A percentile compares a stretch with the other conserved stretches of the same genome.
These are phyloP conservation scores for Sphagnum magellanicum DNA, from an alignment of 228 moss, liverwort and hornwort species.

Conservation along the genomic window DNA sequence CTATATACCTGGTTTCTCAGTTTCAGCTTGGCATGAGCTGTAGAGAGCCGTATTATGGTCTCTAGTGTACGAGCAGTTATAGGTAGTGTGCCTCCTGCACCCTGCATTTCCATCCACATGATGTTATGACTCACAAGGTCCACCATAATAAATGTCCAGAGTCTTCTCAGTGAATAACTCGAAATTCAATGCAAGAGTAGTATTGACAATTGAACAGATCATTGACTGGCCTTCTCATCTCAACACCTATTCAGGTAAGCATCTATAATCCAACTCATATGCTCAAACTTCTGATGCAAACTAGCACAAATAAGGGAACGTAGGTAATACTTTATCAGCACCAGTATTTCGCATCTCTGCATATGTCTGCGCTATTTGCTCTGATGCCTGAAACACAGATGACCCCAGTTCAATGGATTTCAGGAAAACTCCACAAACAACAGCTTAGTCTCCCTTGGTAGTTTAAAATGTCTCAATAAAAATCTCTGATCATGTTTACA, in stretches of 20 bases:
- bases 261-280: too few species aligned
- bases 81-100: slow-evolving; percentile 82
- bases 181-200: too few species aligned
- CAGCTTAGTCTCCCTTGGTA: too few species aligned
- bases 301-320: background rate
- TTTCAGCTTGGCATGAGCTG: slow-evolving; percentile 92
- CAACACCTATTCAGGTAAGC: background rate
- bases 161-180: background rate
- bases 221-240: too few species aligned
- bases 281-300: too few species aligned
- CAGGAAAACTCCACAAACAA: too few species aligned
- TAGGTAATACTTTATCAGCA: slow-evolving; percentile 42
- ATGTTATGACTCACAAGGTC: background rate
- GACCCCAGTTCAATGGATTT: too few species aligned
- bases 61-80: slow-evolving; percentile 92
- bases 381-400: slow-evolving; percentile 57
- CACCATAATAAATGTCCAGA: background rate
- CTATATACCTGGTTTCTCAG: slow-evolving; percentile 63
- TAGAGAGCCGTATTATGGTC: slow-evolving; percentile 91
- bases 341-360: slow-evolving; percentile 83
- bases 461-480: too few species aligned
- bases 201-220: too few species aligned
- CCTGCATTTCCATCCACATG: background rate
- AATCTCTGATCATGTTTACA: background rate
- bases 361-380: slow-evolving; percentile 99